Conservation (phyloP, 83 land plant genomes). For the Diphasiastrum complanatum region DNA sequence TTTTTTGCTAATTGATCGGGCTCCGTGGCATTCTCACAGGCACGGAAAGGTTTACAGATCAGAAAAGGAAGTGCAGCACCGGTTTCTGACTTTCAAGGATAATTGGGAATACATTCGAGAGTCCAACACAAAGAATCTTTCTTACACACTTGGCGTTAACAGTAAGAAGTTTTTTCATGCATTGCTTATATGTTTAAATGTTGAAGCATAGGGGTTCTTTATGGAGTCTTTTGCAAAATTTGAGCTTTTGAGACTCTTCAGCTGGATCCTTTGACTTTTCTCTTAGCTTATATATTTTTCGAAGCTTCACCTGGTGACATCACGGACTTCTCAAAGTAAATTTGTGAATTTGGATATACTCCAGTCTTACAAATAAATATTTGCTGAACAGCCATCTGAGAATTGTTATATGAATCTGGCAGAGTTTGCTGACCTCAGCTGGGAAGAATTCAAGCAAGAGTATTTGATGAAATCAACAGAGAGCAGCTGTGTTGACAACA, state of each 20-base stretch:
- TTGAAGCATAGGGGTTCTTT: neutral
- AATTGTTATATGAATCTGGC: slow-evolving; percentile 6
- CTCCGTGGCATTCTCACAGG: slow-evolving; percentile 34
- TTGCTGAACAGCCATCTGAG: slow-evolving; percentile 5
- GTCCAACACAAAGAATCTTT: slow-evolving; percentile 47
- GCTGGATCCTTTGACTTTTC: neutral
- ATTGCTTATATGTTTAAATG: neutral
- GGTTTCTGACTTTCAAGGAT: slow-evolving; percentile 54
- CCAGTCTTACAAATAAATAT: neutral
- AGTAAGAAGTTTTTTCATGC: slow-evolving; percentile 32
- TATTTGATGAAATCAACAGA: slow-evolving; percentile 49
- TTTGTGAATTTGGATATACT: neutral
- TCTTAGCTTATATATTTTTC: too few relatives aligned
- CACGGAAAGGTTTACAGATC: slow-evolving; percentile 62
- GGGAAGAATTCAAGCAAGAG: slow-evolving; percentile 71
- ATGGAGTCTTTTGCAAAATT: too few relatives aligned
- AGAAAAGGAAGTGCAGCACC: slow-evolving; percentile 51
- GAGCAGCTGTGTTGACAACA: slow-evolving; percentile 90
- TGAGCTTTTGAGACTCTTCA: neutral
- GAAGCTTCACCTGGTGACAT: neutral
- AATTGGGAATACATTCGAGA: slow-evolving; percentile 56
- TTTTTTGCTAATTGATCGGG: too few relatives aligned
- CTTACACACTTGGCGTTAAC: slow-evolving; percentile 71
- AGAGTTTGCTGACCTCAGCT: slow-evolving; percentile 83
- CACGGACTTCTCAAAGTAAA: neutral